phyloP scores from a whole-genome alignment of 2,329 filamentous ascomycete genomes.

The Cytospora mali region DNA sequence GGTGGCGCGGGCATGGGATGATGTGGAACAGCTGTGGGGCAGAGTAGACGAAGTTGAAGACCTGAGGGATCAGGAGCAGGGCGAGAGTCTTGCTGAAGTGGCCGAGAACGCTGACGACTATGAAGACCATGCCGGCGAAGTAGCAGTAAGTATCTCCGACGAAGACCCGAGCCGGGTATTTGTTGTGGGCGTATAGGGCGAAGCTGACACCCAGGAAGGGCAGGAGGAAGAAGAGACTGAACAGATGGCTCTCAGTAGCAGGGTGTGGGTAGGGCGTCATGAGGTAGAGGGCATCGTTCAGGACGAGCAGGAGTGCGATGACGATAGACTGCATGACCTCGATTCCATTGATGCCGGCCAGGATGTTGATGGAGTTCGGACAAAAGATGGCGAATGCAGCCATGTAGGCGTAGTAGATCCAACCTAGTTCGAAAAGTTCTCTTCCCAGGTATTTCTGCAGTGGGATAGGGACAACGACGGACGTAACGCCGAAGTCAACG shows the following conservation, averaged over 20 bases:
- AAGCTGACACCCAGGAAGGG: conserved; percentile 92
- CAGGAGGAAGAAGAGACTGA: conserved; percentile 91
- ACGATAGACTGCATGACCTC: conserved; percentile 94
- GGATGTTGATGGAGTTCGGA: conserved; percentile 98
- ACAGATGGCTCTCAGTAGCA: conserved; percentile 91
- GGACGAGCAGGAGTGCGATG: conserved; percentile 77
- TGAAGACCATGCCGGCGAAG: conserved; percentile 98
- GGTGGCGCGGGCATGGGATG: conserved; percentile 89
- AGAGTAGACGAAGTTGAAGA: conserved; percentile 96
- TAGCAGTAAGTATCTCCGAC: conserved; percentile 99
- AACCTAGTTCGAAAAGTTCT: conserved; percentile 78
- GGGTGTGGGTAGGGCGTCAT: conserved; percentile 84
- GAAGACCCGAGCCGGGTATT: conserved; percentile 93
- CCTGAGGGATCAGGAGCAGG: conserved; percentile 87
- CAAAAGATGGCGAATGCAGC: conserved; percentile 95
- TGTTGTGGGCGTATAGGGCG: conserved; percentile 88
- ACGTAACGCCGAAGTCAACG: conserved; percentile 96
- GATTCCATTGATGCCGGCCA: conserved; percentile 99
- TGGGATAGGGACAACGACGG: conserved; percentile 86
- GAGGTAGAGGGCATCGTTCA: conserved; percentile 90
- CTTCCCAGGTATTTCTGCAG: conserved; percentile 79
- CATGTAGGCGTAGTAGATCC: conserved; percentile 96
- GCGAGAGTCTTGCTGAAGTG: conserved; percentile 98
- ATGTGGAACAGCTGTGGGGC: conserved; percentile 87
- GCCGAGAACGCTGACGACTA: conserved; percentile 92